phyloP scores from a whole-genome alignment of 768 basidiomycete genomes.

The Mycena maculata region DNA sequence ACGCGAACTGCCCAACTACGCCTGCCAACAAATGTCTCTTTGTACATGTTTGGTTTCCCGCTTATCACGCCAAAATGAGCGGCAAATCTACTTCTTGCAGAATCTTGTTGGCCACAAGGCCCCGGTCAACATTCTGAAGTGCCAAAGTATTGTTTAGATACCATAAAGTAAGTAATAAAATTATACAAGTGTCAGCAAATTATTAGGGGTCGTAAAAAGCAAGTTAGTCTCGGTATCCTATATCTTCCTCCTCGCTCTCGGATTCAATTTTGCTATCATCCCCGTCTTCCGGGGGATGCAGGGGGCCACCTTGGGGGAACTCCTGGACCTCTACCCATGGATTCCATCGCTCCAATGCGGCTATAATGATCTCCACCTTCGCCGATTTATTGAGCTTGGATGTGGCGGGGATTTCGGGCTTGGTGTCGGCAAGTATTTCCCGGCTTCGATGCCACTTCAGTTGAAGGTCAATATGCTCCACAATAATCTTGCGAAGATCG shows the following conservation, averaged over 20 bases:
- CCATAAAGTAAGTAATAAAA: neutral
- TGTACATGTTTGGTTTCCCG: neutral
- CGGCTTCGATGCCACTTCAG: slow-evolving; percentile 13
- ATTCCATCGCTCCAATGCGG: slow-evolving; percentile 3
- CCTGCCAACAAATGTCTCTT: neutral
- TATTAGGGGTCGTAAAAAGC: neutral
- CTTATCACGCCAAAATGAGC: neutral
- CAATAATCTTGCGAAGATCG: neutral
- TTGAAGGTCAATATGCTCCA: slow-evolving; percentile 1
- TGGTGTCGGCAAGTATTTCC: neutral
- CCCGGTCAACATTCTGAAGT: neutral
- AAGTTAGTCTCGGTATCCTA: neutral
- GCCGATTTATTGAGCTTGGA: slow-evolving; percentile 2
- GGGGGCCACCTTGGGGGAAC: slow-evolving; percentile 2
- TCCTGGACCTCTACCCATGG: neutral
- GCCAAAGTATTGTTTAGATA: neutral
- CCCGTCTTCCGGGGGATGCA: neutral
- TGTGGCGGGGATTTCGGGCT: neutral
- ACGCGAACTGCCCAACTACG: no score
- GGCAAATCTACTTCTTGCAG: neutral
- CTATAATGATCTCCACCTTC: neutral
- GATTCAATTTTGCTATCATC: neutral
- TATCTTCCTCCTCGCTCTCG: neutral
- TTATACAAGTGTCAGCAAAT: neutral
- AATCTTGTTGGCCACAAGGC: neutral